phyloP scores from a whole-genome alignment of 805 yeast genomes.

The Candida vaughaniae region DNA sequence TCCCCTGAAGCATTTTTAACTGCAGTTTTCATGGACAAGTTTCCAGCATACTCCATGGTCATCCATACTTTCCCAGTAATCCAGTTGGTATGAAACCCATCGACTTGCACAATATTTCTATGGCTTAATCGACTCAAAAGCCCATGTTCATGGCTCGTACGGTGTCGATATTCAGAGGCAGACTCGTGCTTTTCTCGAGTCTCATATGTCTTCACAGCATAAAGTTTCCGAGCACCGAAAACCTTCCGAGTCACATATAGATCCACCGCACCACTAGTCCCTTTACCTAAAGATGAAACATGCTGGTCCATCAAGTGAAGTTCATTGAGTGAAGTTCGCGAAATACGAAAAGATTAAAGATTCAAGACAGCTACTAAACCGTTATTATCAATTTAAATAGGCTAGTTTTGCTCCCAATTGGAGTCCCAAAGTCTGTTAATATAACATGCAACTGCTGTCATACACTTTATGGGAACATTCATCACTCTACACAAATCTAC shows the following conservation, averaged over 20 bases:
- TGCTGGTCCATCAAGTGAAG: too few species aligned
- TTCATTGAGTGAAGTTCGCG: too few species aligned
- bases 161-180: conserved; percentile 32
- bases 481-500: too few species aligned
- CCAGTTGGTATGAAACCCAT: conserved; percentile 23
- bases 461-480: too few species aligned
- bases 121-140: conserved; percentile 28
- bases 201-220: conserved; percentile 49
- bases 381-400: too few species aligned
- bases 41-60: conserved; percentile 34
- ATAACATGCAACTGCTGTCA: too few species aligned
- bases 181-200: conserved; percentile 39
- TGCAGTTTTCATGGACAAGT: conserved; percentile 18
- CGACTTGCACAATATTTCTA: conserved; percentile 33
- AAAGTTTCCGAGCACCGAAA: too few species aligned
- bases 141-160: conserved; percentile 39
- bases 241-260: conserved; percentile 5
- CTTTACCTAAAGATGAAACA: conserved; percentile 7
- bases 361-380: too few species aligned
- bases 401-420: too few species aligned
- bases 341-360: too few species aligned
- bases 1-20: too few species aligned
- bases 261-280: conserved; percentile 12
- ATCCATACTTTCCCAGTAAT: conserved; percentile 16
- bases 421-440: too few species aligned